phyloP scores from a whole-genome alignment of 768 basidiomycete species.

The Lactifluus echinatus region DNA sequence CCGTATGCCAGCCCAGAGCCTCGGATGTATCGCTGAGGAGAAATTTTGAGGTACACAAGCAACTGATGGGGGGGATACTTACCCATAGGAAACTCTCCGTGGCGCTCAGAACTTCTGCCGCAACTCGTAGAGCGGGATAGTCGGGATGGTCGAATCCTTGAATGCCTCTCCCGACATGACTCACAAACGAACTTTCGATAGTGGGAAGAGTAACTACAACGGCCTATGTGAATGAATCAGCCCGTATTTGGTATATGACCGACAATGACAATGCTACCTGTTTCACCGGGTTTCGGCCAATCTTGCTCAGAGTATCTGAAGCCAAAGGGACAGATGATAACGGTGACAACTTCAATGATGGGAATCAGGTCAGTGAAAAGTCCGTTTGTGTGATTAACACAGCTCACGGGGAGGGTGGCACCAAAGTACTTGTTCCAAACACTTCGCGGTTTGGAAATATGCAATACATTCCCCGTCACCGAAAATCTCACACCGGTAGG shows the following conservation, averaged over 20 bases:
- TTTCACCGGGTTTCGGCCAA: conserved; percentile 65
- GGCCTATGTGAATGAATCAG: conserved; percentile 39
- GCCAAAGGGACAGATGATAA: conserved; percentile 62
- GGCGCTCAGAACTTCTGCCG: conserved; percentile 81
- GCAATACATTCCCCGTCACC: conserved; percentile 79
- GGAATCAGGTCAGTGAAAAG: not conserved
- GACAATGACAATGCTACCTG: conserved; percentile 42
- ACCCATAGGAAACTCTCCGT: conserved; percentile 96
- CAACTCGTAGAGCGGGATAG: conserved; percentile 77
- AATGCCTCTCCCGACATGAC: conserved; percentile 70
- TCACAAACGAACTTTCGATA: conserved; percentile 87
- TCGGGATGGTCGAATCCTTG: conserved; percentile 76
- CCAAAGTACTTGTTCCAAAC: conserved; percentile 68
- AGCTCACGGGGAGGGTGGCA: conserved; percentile 46
- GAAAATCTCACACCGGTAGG: conserved; percentile 82
- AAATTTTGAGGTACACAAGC: not conserved
- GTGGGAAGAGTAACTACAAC: conserved; percentile 84
- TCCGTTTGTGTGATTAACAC: not conserved
- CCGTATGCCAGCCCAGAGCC: conserved; percentile 94
- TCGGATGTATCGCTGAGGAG: conserved; percentile 67
- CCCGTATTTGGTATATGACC: not conserved
- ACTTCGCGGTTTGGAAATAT: conserved; percentile 59
- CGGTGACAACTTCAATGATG: conserved; percentile 35
- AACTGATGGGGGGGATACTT: conserved; percentile 8
- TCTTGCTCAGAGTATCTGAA: conserved; percentile 57